Evolutionary conservation across 352 stramenopile genomes (phyloP).

Genomic region (Phytopythium oedochilum): DNA sequence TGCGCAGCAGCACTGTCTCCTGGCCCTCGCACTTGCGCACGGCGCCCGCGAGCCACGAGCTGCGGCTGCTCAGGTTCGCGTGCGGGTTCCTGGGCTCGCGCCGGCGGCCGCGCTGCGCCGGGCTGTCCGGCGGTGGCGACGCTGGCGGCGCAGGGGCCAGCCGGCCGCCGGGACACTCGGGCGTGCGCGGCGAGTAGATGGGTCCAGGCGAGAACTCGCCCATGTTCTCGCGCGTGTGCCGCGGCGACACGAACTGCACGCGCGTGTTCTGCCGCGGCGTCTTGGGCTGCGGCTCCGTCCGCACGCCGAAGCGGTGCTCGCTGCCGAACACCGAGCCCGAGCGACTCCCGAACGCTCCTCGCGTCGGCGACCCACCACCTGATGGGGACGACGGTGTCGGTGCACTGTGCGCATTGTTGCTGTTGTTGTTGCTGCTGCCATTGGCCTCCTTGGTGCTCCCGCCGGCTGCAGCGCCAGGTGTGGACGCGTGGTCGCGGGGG

Average conservation of each 20-base stretch:
- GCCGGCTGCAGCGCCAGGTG: not conserved
- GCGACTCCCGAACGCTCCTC: slow-evolving; percentile 13
- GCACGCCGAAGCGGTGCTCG: slow-evolving; percentile 67
- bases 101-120: not conserved
- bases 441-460: not conserved
- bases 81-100: slow-evolving; percentile 32
- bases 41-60: slow-evolving; percentile 75
- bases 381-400: not conserved
- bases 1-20: slow-evolving; percentile 74
- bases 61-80: slow-evolving; percentile 71
- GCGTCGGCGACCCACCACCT: not conserved
- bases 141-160: slow-evolving; percentile 49
- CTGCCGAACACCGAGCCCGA: slow-evolving; percentile 62
- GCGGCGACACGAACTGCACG: slow-evolving; percentile 71
- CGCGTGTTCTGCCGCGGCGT: slow-evolving; percentile 38
- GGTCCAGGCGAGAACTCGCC: slow-evolving; percentile 81
- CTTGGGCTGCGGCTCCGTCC: slow-evolving; percentile 27
- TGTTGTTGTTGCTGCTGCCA: slow-evolving; percentile 11
- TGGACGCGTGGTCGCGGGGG: slow-evolving; percentile 11
- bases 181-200: slow-evolving; percentile 75
- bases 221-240: slow-evolving; percentile 82
- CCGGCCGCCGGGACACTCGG: slow-evolving; percentile 55
- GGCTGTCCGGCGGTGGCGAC: not conserved
- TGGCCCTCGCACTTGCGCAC: slow-evolving; percentile 67
- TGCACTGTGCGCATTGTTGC: slow-evolving; percentile 14